These are phyloP conservation scores for Gyromitra esculenta DNA, from an alignment of 2,329 filamentous ascomycete species.

Conservation along the genomic window DNA sequence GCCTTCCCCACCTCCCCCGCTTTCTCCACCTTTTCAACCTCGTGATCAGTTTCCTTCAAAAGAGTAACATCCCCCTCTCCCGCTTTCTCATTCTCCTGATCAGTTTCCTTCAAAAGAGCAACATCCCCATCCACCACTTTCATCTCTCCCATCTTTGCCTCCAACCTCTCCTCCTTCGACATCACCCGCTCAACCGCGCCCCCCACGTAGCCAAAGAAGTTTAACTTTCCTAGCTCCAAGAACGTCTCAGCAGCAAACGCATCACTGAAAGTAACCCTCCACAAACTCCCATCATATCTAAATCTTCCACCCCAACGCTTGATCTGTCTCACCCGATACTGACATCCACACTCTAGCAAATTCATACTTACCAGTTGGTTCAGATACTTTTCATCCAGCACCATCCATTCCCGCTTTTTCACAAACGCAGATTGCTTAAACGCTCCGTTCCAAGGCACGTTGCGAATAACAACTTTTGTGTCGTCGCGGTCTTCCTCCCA, in stretches of 20 bases:
- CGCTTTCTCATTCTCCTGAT: not conserved
- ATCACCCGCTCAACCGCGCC: not conserved
- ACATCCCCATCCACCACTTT: not conserved
- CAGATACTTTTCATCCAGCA: not conserved
- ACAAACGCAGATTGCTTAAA: not conserved
- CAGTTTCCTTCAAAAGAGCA: too few relatives aligned
- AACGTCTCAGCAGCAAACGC: not conserved
- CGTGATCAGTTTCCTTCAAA: too few relatives aligned
- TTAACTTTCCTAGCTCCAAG: not conserved
- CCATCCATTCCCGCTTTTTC: not conserved
- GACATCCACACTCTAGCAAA: not conserved
- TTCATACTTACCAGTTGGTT: not conserved
- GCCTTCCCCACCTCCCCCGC: not conserved
- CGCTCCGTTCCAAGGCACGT: not conserved
- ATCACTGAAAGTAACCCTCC: not conserved
- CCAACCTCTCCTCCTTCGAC: not conserved
- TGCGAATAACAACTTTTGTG: not conserved
- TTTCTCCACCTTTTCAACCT: not conserved
- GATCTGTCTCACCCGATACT: not conserved
- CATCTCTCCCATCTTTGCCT: not conserved
- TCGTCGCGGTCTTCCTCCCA: not conserved
- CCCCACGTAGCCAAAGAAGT: conserved; percentile 1
- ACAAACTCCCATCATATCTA: not conserved
- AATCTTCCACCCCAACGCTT: not conserved
- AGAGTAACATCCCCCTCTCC: not conserved